Evolutionary conservation across 352 stramenopile genomes (phyloP).

Genomic region (Blastocystis sp.): DNA sequence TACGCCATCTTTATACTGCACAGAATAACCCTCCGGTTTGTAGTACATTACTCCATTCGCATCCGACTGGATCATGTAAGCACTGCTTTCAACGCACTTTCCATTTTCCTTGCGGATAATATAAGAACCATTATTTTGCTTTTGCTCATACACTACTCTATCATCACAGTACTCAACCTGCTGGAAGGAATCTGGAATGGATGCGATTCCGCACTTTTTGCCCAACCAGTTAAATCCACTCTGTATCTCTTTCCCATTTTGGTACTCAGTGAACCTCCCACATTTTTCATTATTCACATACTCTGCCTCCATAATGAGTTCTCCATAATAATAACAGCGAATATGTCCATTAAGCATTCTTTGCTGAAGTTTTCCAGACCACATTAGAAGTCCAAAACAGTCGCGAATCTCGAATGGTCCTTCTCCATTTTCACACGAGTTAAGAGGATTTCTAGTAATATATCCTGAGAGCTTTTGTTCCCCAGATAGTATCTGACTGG

Average conservation of each 20-base stretch:
- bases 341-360: not conserved
- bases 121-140: not conserved
- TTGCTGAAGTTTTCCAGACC: not conserved
- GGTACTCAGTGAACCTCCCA: not conserved
- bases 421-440: not conserved
- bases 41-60: not conserved
- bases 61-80: not conserved
- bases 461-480: no score
- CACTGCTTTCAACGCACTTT: not conserved
- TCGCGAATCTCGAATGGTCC: not conserved
- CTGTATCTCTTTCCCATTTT: not conserved
- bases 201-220: not conserved
- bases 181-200: not conserved
- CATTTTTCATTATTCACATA: slow-evolving; percentile 19
- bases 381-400: not conserved
- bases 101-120: not conserved
- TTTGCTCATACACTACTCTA: not conserved
- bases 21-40: not conserved
- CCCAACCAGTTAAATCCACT: not conserved
- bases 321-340: not conserved
- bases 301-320: not conserved
- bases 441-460: no score
- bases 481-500: no score
- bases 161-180: not conserved
- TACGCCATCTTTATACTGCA: not conserved